Evolutionary conservation across 2,329 filamentous ascomycete genomes (phyloP), one percentile per base, ranked within the genome.

Genomic region (Penicillium vulpinum): DNA sequence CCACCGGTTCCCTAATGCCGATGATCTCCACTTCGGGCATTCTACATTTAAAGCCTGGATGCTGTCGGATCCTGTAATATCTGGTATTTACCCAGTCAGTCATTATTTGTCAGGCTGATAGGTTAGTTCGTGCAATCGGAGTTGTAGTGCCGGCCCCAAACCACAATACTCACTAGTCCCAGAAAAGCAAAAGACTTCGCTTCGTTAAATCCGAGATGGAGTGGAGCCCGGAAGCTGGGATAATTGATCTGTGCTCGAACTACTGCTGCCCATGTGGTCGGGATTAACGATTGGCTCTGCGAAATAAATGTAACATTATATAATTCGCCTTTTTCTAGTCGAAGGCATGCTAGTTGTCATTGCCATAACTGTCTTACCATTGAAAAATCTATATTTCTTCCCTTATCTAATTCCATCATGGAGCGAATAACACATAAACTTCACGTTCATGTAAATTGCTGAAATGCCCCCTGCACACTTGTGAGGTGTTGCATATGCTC

Each of bases 381-480:
- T 43, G 2, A 22, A 13, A 13, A n/a, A 4, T n/a, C 4, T 6
- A 13, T 13, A 24, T 22, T 43, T 43, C 28, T 22, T 26, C 39
- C 39, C 9, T 26, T 6, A 43, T 7, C 4, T 7, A 26, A 6
- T n/a, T 22, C 40, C 4, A 43, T 10, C 22, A 43, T 43, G 40
- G 40, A 43, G 40, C 40, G 15, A 15, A n/a, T 24, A 8, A 13
- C 38, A 22, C 18, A 75, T 79, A 2, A 78, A 77, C 2, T 81
- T 80, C 47, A 76, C 73, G 5, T 78, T 78, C 56, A 77, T 79
- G 26, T 81, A 81, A 59, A 78, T 77, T 9, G 77, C 78, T 16
- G 81, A 84, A 61, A 75, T 74, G 4, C 71, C 79, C 2, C 79
- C 79, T 1, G 74, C 78, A 0, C 79, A 81, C 62, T 70, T 80